phyloP scores from a whole-genome alignment of 75 land plant genomes.

The Chamaecyparis obtusa region DNA sequence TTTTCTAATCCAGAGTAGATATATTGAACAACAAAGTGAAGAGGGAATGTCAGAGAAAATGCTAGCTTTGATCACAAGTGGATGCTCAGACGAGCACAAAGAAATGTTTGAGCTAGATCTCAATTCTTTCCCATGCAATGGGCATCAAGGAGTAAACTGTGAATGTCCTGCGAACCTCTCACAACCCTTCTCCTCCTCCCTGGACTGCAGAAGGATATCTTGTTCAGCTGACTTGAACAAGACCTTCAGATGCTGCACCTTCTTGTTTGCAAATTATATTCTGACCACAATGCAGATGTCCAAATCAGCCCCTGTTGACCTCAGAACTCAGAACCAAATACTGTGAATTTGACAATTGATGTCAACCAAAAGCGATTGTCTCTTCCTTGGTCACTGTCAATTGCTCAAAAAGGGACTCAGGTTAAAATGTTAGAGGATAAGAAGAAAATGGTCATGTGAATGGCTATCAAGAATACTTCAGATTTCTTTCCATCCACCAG shows the following conservation, averaged over 20 bases:
- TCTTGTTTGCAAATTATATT: constrained; percentile 34
- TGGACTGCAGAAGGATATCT: neutral
- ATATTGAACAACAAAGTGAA: neutral
- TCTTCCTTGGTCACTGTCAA: constrained; percentile 1
- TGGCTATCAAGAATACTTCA: constrained; percentile 1
- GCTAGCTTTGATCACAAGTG: neutral
- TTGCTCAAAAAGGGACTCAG: no score
- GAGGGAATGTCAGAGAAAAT: neutral
- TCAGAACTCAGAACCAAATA: no score
- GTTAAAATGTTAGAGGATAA: neutral
- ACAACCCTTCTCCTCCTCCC: neutral
- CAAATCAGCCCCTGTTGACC: constrained; percentile 20
- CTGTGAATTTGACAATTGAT: neutral
- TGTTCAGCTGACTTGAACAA: neutral
- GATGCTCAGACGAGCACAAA: constrained; percentile 15
- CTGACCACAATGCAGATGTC: constrained; percentile 19
- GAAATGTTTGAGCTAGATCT: constrained; percentile 15
- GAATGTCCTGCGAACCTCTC: no score
- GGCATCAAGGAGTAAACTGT: neutral
- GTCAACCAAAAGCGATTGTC: neutral
- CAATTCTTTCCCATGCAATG: neutral
- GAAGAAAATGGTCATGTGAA: neutral
- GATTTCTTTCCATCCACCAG: neutral
- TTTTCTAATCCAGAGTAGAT: no score
- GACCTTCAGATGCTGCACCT: constrained; percentile 20